Evolutionary conservation across 2,329 filamentous ascomycete genomes (phyloP).

Genomic region (Colletotrichum salicis): DNA sequence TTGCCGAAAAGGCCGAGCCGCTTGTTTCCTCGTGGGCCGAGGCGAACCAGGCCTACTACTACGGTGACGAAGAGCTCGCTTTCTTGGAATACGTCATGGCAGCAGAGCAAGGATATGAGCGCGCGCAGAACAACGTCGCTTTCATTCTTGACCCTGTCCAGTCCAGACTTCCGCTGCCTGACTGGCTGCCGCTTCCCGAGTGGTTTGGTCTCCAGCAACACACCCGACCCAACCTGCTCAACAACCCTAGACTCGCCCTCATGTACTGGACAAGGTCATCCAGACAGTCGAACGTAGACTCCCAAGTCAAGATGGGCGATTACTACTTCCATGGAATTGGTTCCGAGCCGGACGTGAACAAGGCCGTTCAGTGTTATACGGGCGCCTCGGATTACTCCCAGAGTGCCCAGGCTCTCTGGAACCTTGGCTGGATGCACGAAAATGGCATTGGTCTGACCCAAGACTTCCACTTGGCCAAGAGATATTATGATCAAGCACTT

Average conservation of each 20-base stretch:
- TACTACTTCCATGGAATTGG: constrained; percentile 92
- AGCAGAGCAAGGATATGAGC: constrained; percentile 92
- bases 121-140: constrained; percentile 88
- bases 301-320: constrained; percentile 97
- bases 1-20: constrained; percentile 78
- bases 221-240: constrained; percentile 50
- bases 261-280: constrained; percentile 97
- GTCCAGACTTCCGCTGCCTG: constrained; percentile 68
- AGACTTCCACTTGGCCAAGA: constrained; percentile 96
- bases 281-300: constrained; percentile 91
- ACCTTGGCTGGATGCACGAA: constrained; percentile 99
- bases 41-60: constrained; percentile 83
- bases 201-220: constrained; percentile 25
- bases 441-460: constrained; percentile 93
- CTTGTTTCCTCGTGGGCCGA: constrained; percentile 83
- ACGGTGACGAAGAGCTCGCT: constrained; percentile 82
- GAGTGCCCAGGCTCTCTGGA: constrained; percentile 95
- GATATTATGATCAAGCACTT: constrained; percentile 92
- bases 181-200: constrained; percentile 31
- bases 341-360: constrained; percentile 76
- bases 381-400: constrained; percentile 91
- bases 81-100: constrained; percentile 86
- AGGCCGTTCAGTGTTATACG: constrained; percentile 92
- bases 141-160: constrained; percentile 82
- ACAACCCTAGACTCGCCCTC: constrained; percentile 74